Percentiles rank a stretch among this genome's conserved stretches.
Evolutionary conservation across 805 yeast genomes (phyloP).

Genomic region (Yarrowia alimentaria): DNA sequence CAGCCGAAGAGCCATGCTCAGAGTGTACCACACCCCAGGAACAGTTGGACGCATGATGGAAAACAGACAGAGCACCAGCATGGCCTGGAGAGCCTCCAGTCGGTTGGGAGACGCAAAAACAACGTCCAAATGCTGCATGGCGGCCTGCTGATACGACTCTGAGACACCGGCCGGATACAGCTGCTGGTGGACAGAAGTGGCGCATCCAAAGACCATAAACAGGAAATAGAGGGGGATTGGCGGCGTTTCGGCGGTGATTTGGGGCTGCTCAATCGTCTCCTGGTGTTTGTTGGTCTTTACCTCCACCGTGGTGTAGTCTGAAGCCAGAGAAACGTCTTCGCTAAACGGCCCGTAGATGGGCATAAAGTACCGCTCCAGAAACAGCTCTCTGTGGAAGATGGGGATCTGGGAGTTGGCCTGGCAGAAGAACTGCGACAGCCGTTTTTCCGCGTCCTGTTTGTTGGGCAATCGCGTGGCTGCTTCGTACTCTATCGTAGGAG

Average conservation of each 20-base stretch:
- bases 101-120: conserved; percentile 59
- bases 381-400: conserved; percentile 75
- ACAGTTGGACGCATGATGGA: conserved; percentile 84
- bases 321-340: conserved; percentile 50
- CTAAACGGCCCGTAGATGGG: conserved; percentile 78
- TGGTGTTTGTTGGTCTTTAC: conserved; percentile 1
- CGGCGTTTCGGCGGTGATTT: conserved; percentile 4
- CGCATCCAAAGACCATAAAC: conserved; percentile 75
- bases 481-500: neutral
- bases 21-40: conserved; percentile 90
- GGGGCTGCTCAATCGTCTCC: conserved; percentile 1
- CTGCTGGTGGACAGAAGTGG: conserved; percentile 69
- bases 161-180: conserved; percentile 64
- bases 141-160: conserved; percentile 67
- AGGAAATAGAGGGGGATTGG: conserved; percentile 50
- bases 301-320: conserved; percentile 32
- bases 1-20: conserved; percentile 75
- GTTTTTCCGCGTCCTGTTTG: conserved; percentile 64
- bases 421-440: conserved; percentile 65
- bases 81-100: conserved; percentile 70
- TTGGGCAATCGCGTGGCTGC: conserved; percentile 56
- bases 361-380: conserved; percentile 61
- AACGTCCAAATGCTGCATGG: conserved; percentile 56
- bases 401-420: conserved; percentile 85
- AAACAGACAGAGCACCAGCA: conserved; percentile 64